A percentile compares a stretch with the other conserved stretches of the same genome.
phyloP scores from a whole-genome alignment of 2,329 filamentous ascomycete genomes.

The Fusarium hainanense region DNA sequence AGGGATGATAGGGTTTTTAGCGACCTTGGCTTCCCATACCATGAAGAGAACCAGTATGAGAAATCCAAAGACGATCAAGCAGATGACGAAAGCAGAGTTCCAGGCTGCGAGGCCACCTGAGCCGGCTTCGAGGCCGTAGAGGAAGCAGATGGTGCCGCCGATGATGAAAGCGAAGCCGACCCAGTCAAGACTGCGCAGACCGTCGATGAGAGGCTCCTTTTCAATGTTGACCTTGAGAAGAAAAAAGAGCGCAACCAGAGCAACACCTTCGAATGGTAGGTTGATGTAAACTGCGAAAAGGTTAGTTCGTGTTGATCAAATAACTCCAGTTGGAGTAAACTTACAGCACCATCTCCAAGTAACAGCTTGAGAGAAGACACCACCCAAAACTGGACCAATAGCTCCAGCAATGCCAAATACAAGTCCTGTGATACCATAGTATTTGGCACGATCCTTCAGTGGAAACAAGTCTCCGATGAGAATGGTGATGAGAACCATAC shows the following conservation, averaged over 20 bases:
- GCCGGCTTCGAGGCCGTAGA: constrained; percentile 86
- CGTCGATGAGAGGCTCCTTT: constrained; percentile 68
- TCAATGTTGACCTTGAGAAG: constrained; percentile 77
- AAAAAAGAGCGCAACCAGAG: constrained; percentile 63
- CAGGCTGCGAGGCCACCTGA: constrained; percentile 76
- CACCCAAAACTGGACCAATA: constrained; percentile 74
- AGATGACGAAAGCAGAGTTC: constrained; percentile 78
- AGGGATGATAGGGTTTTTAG: constrained; percentile 82
- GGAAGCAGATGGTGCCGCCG: constrained; percentile 85
- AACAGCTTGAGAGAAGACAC: constrained; percentile 70
- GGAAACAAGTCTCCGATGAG: constrained; percentile 64
- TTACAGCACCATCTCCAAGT: constrained; percentile 73
- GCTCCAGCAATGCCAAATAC: constrained; percentile 73
- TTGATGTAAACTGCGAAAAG: constrained; percentile 66
- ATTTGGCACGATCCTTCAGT: constrained; percentile 60
- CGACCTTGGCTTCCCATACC: constrained; percentile 76
- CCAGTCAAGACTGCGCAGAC: constrained; percentile 72
- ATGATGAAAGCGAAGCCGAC: constrained; percentile 68
- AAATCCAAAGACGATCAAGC: constrained; percentile 78
- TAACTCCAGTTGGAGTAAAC: neutral
- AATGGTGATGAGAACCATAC: constrained; percentile 38
- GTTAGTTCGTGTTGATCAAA: neutral
- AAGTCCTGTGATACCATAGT: constrained; percentile 62
- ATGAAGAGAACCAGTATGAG: constrained; percentile 73
- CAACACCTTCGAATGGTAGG: constrained; percentile 58